A percentile compares a stretch with the other conserved stretches of the same genome.
Conservation (phyloP, 495 filamentous ascomycete genomes). For the Tuber calosporum region DNA sequence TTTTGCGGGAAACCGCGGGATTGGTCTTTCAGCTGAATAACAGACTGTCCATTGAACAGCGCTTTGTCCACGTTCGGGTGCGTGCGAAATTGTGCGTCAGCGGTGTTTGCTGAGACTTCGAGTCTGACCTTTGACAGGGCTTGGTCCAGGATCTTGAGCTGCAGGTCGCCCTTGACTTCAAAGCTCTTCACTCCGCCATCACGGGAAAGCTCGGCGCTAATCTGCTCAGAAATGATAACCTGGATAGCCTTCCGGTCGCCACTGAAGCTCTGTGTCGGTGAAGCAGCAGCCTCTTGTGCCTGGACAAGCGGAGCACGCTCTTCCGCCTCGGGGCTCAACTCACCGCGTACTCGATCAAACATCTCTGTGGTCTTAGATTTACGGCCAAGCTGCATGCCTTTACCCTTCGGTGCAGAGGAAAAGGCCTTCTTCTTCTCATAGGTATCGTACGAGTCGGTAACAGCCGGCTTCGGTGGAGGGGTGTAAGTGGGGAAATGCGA, state of each 20-base stretch:
- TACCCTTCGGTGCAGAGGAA: slow-evolving; percentile 66
- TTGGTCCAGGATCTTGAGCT: slow-evolving; percentile 78
- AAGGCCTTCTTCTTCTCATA: slow-evolving; percentile 94
- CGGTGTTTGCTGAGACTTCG: slow-evolving; percentile 63
- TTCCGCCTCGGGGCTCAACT: slow-evolving; percentile 71
- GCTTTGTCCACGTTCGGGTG: slow-evolving; percentile 91
- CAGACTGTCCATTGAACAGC: slow-evolving; percentile 66
- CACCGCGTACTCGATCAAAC: slow-evolving; percentile 88
- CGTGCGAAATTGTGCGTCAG: slow-evolving; percentile 77
- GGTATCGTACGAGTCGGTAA: slow-evolving; percentile 76
- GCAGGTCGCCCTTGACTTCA: slow-evolving; percentile 81
- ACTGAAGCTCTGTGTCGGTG: slow-evolving; percentile 53
- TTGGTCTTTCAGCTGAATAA: slow-evolving; percentile 76
- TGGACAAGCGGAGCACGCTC: slow-evolving; percentile 71
- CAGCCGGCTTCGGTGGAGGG: slow-evolving; percentile 62
- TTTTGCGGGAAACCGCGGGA: slow-evolving; percentile 85
- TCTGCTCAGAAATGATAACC: slow-evolving; percentile 75
- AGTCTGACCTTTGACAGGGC: slow-evolving; percentile 83
- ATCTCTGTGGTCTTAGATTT: slow-evolving; percentile 95
- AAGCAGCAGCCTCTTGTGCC: slow-evolving; percentile 53
- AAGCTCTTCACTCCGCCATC: slow-evolving; percentile 78
- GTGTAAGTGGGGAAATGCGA: slow-evolving; percentile 85
- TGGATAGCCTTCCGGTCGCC: slow-evolving; percentile 73
- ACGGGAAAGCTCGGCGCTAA: slow-evolving; percentile 75
- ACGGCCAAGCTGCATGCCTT: slow-evolving; percentile 97